Evolutionary conservation across 768 basidiomycete species (phyloP).

Genomic region (Naganishia onofrii): DNA sequence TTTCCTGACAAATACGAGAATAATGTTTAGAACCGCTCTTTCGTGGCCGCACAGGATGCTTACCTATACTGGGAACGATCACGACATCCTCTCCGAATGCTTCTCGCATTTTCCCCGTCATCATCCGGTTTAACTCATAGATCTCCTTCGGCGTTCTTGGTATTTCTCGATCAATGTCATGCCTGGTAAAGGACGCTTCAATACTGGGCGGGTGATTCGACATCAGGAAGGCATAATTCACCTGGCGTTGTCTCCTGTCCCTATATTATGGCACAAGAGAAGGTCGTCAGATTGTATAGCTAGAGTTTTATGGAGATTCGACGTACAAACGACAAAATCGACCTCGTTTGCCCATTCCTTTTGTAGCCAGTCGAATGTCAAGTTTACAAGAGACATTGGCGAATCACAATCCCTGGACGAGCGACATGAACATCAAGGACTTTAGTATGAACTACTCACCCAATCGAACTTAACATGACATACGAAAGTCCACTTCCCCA

Average conservation of each 20-base stretch:
- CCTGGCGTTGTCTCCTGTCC: conserved; percentile 55
- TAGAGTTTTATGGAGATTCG: too few species aligned
- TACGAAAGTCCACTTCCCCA: conserved; percentile 50
- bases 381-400: conserved; percentile 72
- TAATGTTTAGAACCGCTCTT: conserved; percentile 2
- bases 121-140: conserved; percentile 65
- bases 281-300: neutral
- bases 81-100: conserved; percentile 70
- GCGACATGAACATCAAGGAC: too few species aligned
- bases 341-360: conserved; percentile 76
- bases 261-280: conserved; percentile 8
- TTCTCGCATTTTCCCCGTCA: conserved; percentile 68
- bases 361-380: conserved; percentile 74
- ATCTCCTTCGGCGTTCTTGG: conserved; percentile 81
- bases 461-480: conserved; percentile 22
- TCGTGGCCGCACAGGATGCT: conserved; percentile 55
- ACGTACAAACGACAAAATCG: conserved; percentile 77
- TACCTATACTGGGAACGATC: conserved; percentile 68
- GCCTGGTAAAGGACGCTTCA: conserved; percentile 55
- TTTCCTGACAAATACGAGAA: conserved; percentile 63
- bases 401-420: conserved; percentile 62
- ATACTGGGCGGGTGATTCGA: conserved; percentile 2
- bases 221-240: conserved; percentile 31
- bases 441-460: neutral
- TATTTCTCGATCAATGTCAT: conserved; percentile 77